These are phyloP conservation scores for Diaporthe amygdali DNA, from an alignment of 2,329 filamentous ascomycete species.

Conservation along the genomic window DNA sequence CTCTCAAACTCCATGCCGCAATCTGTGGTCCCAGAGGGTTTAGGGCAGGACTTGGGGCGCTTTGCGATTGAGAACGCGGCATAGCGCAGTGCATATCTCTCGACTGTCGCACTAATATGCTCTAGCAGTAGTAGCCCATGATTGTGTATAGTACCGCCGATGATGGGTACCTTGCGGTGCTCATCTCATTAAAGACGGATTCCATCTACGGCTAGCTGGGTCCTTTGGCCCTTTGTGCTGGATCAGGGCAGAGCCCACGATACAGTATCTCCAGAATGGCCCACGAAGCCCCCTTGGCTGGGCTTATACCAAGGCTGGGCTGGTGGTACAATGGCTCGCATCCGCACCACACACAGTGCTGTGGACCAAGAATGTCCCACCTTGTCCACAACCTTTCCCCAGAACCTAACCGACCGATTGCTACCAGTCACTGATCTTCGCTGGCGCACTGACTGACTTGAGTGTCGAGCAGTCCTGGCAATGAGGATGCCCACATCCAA, in stretches of 20 bases:
- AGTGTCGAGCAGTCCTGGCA: neutral
- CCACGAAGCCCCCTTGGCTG: neutral
- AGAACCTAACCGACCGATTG: slow-evolving; percentile 5
- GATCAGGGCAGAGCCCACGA: neutral
- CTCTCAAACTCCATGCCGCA: neutral
- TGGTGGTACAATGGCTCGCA: neutral
- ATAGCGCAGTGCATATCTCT: slow-evolving; percentile 2
- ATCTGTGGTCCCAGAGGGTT: neutral
- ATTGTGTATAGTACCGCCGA: neutral
- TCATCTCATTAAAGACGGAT: slow-evolving; percentile 7
- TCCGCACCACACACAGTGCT: neutral
- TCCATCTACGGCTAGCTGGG: neutral
- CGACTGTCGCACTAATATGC: slow-evolving; percentile 14
- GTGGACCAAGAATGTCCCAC: slow-evolving; percentile 1
- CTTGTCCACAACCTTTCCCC: slow-evolving; percentile 7
- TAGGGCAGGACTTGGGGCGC: neutral
- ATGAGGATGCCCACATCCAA: slow-evolving; percentile 1
- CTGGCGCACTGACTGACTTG: slow-evolving; percentile 7
- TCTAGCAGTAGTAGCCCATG: neutral
- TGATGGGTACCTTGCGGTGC: slow-evolving; percentile 1
- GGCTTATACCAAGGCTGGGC: neutral
- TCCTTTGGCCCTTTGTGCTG: neutral
- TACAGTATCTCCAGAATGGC: neutral
- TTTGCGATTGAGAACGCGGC: neutral
- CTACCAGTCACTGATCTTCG: slow-evolving; percentile 1